Base-by-base conservation (phyloP, 495 filamentous ascomycete genomes). In the Xylaria telfairii region DNA sequence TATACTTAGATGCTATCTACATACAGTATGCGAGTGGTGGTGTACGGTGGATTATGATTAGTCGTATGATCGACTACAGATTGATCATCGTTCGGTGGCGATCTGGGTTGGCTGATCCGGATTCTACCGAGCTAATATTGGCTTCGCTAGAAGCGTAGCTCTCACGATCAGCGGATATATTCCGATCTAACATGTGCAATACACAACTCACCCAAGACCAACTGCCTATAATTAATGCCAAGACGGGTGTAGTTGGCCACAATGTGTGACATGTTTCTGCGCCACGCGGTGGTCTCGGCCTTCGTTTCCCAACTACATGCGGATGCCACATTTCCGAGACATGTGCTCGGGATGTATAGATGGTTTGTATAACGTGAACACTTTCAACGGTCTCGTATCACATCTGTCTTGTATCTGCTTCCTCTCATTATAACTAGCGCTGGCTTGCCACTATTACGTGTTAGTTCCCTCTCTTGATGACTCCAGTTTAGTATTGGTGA, bases 201-300 rank as follows among this genome's bases (percentile, higher is more conserved):
- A 0, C 15, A 19, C 13, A 1, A 1, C 42, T 44, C 46, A 26
- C 21, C 30, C 3, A 28, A 15, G 28, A 12, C 28, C 0, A 26
- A 9, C 24, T 54, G 13, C 7, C 26, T 21, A 24, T 30, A 30
- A 28, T 59, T 12, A 34, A 0, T 59, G n/a, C 56, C 56, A 24
- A 59, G 56, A 59, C 32, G 12, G 30, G 51, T 17, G 26, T 13
- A 5, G 51, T 54, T 10, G 4, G 4, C 6, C 24, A 53, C 51
- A 30, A 54, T 2, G 51, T 54, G 51, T 30, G 26, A 54, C 13
- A 59, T 59, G 56, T 59, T n/a, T 39, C 56, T 59, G 15, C 56
- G 56, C 56, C 56, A 59, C 19, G 56, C 56, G 56, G 56, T 59
- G 30, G 56, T 59, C 56, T 59, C 56, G 32, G 56, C 30, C 56